Evolutionary conservation across 208 protist genomes (phyloP).

Genomic region (Trypanosoma theileri): DNA sequence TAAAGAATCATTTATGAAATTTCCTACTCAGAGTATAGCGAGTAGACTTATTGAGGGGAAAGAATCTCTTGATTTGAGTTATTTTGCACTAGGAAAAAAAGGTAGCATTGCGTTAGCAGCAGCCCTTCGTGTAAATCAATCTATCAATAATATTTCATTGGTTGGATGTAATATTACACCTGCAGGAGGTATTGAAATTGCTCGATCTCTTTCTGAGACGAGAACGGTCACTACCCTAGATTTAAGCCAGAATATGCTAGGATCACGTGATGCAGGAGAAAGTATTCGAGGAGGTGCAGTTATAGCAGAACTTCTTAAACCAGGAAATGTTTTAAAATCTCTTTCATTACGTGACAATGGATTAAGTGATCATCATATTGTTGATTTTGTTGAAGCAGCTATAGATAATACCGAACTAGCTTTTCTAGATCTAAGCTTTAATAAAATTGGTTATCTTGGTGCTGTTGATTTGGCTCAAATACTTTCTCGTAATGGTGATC

Average conservation of each 20-base stretch:
- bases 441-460: constrained; percentile 77
- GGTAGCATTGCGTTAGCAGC: constrained; percentile 73
- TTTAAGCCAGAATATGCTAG: constrained; percentile 74
- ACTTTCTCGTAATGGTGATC: constrained; percentile 74
- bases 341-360: constrained; percentile 74
- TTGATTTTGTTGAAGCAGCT: constrained; percentile 63
- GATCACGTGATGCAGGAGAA: constrained; percentile 30
- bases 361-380: constrained; percentile 73
- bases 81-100: constrained; percentile 68
- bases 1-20: constrained; percentile 69
- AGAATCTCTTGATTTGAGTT: constrained; percentile 70
- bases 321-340: constrained; percentile 49
- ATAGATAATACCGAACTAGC: constrained; percentile 79
- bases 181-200: constrained; percentile 59
- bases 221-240: constrained; percentile 64
- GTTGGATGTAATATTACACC: constrained; percentile 81
- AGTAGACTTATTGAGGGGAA: constrained; percentile 45
- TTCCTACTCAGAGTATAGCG: constrained; percentile 68
- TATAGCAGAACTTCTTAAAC: constrained; percentile 57
- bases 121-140: constrained; percentile 67
- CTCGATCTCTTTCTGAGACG: constrained; percentile 54
- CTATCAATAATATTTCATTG: constrained; percentile 61
- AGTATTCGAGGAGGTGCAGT: constrained; percentile 65
- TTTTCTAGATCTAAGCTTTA: constrained; percentile 86
- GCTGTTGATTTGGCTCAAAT: constrained; percentile 72